phyloP scores from a whole-genome alignment of 2,329 filamentous ascomycete genomes.

The Didymosphaeria variabile region DNA sequence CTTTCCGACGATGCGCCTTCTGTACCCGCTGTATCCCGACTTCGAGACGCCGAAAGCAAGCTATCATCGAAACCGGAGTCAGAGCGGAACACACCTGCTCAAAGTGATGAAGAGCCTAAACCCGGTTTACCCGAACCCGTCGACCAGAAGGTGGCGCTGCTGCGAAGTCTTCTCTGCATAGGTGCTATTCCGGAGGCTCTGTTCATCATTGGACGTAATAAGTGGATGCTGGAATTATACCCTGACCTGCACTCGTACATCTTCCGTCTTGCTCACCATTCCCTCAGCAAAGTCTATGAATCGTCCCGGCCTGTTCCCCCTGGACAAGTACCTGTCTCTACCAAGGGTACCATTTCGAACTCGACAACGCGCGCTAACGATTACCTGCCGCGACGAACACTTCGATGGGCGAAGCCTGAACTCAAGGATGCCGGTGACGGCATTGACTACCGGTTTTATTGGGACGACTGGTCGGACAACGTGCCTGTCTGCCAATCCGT shows the following conservation, averaged over 20 bases:
- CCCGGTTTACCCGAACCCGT: constrained; percentile 73
- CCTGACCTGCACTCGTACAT: constrained; percentile 82
- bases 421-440: constrained; percentile 76
- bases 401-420: constrained; percentile 87
- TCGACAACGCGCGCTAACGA: constrained; percentile 70
- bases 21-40: constrained; percentile 49
- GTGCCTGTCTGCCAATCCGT: constrained; percentile 89
- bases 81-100: constrained; percentile 53
- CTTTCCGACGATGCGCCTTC: constrained; percentile 81
- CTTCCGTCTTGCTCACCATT: constrained; percentile 85
- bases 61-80: constrained; percentile 52
- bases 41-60: constrained; percentile 67
- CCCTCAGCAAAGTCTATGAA: constrained; percentile 77
- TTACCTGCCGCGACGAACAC: constrained; percentile 69
- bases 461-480: constrained; percentile 96
- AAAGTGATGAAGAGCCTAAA: constrained; percentile 55
- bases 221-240: constrained; percentile 88
- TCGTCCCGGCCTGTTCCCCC: constrained; percentile 58
- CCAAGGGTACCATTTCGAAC: constrained; percentile 56
- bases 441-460: constrained; percentile 90
- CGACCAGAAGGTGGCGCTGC: constrained; percentile 86
- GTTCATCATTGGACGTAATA: constrained; percentile 90
- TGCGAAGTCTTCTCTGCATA: constrained; percentile 87
- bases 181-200: constrained; percentile 92
- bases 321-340: constrained; percentile 50